Evolutionary conservation across 768 basidiomycete genomes (phyloP), one percentile per base, ranked within the genome.

Genomic region (Leccinum aurantiacum): DNA sequence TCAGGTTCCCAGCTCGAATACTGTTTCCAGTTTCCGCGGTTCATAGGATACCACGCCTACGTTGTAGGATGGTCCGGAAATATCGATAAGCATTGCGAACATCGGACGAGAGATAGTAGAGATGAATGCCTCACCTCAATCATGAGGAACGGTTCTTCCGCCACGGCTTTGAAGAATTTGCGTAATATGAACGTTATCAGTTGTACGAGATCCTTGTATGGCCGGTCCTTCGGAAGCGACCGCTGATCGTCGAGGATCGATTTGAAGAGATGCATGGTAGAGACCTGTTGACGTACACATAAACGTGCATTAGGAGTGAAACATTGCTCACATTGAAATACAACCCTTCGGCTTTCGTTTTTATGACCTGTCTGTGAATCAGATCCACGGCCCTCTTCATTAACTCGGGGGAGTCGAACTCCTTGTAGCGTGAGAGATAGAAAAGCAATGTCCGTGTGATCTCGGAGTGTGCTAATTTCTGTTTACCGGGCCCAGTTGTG

Each of bases 401-500:
- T 70, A 89, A 82, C 67, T 98, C 93, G 0, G 89, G 76, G 29
- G 73, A 69, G 59, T 75, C 74, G 73, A 95, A 94, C 55, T 95
- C 91, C 69, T 84, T 87, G 79, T 92, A 96, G 17, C 92, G 84
- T 50, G 85, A 79, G 35, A 98, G 81, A 72, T 96, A 96, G 48
- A 82, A 77, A 62, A 98, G 74, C 51, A 95, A 83, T 14, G 96
- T 95, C 60, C 88, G 83, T 6, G 91, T 88, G 55, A 98, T 87
- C 53, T 93, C 89, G 53, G 93, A 80, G 67, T 90, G 82, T 1
- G 93, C 95, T 68, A 98, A 96, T 84, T 88, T 89, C 97, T 98
- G 69, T 25, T 19, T 31, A 54, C 49, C 69, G 63, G 65, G 11
- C 13, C 15, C 60, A 70, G 57, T 65, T 35, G 53, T 59, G 56